Evolutionary conservation across 345 rosid species (phyloP), one percentile per base, ranked within the genome.

Genomic region (Brassica cretica): DNA sequence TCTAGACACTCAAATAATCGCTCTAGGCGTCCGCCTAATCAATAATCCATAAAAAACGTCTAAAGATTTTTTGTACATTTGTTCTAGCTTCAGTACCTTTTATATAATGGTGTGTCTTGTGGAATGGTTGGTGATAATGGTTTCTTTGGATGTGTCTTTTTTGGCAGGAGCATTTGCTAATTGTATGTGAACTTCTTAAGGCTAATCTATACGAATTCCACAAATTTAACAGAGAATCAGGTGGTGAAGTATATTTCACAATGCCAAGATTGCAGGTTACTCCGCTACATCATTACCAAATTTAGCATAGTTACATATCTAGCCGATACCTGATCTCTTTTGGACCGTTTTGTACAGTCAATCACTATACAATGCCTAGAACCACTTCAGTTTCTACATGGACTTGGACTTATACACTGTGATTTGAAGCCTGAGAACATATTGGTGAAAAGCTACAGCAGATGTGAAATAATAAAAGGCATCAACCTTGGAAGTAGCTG

Each of bases 401-500:
- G 97, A 55, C 98, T 93, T 75, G 99, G 98, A 69, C 94, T 96
- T 78, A 93, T 96, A 74, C 98, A 96, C 81, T 93, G 99, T 77
- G 98, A 96, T 82, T 81, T 96, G 59, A 96, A 96, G 81, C 99
- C 98, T 29, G 98, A 96, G 81, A 96, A 96, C 67, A 93, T 93
- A 79, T 79, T 96, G 79, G 98, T 96, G 46, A 93, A 96, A 81
- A 96, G 99, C 83, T 96, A 96, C 74, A 96, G 97, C 76, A 88
- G 99, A 80, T 96, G 99, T 64, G 99, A 96, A 85, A 90, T 93
- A 85, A 90, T 93, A 79, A 96, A 96, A 89, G 97, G 91, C 80
- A 96, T 96, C 46, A 98, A 96, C 85, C 97, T 96, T n/a, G 99
- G 99, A 78, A 93, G 99, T 80, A 93, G 99, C 86, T 96, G 99